These are phyloP conservation scores for Huntiella savannae DNA, from an alignment of 2,329 filamentous ascomycete genomes.

Conservation along the genomic window DNA sequence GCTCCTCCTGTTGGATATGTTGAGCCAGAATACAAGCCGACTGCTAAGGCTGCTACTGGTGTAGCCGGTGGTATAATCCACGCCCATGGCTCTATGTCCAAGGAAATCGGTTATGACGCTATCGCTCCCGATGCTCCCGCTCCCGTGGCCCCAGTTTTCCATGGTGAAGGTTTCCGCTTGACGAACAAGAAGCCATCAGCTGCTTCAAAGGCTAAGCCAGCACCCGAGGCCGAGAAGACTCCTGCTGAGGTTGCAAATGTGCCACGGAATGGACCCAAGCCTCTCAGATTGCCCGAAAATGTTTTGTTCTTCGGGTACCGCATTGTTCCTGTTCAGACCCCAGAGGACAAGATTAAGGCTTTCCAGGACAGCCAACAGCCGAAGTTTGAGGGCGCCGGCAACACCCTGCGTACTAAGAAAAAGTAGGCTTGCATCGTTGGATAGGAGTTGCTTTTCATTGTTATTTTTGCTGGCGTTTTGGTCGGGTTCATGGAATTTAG, in stretches of 20 bases:
- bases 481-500: not conserved
- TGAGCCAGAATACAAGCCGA: conserved; percentile 47
- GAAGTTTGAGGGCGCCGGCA: conserved; percentile 69
- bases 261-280: conserved; percentile 40
- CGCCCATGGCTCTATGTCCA: conserved; percentile 82
- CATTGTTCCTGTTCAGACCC: conserved; percentile 69
- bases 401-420: conserved; percentile 49
- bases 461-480: not conserved
- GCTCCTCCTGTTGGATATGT: conserved; percentile 86
- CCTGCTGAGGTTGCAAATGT: not conserved
- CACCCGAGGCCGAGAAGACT: conserved; percentile 30
- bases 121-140: conserved; percentile 63
- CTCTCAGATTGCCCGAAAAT: conserved; percentile 63
- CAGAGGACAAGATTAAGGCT: conserved; percentile 49
- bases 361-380: conserved; percentile 44
- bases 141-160: conserved; percentile 58
- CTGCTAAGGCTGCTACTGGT: conserved; percentile 36
- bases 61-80: conserved; percentile 62
- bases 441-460: not conserved
- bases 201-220: conserved; percentile 44
- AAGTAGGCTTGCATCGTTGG: conserved; percentile 44
- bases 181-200: conserved; percentile 49
- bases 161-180: conserved; percentile 64
- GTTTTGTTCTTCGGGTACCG: conserved; percentile 96
- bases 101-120: conserved; percentile 87